Evolutionary conservation across 148 eudicot genomes (phyloP).

Genomic region (Tetragonia tetragonoides): DNA sequence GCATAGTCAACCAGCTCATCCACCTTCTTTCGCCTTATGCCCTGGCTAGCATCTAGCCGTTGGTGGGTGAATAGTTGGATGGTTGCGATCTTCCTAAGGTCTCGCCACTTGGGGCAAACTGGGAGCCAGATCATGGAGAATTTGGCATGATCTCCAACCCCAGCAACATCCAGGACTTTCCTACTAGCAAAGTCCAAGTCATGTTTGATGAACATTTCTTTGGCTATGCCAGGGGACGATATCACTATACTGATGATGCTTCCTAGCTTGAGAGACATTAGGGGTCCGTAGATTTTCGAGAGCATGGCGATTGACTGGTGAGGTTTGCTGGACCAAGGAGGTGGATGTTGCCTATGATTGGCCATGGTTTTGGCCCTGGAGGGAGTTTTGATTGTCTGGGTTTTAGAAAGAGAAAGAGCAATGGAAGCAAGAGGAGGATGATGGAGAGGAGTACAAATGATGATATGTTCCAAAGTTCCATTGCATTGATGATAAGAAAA

Average conservation of each 20-base stretch:
- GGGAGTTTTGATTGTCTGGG: conserved; percentile 25
- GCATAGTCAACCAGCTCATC: conserved; percentile 24
- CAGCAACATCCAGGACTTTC: not conserved
- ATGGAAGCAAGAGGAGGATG: not conserved
- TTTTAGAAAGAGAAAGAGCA: not conserved
- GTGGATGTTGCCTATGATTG: conserved; percentile 44
- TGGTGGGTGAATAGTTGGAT: conserved; percentile 27
- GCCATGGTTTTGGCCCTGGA: conserved; percentile 49
- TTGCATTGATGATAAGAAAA: not conserved
- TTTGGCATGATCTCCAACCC: conserved; percentile 15
- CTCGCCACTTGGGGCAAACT: conserved; percentile 21
- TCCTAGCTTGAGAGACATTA: conserved; percentile 50
- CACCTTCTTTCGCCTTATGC: conserved; percentile 29
- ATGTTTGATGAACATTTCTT: conserved; percentile 24
- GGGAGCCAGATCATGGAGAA: conserved; percentile 28
- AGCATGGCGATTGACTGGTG: conserved; percentile 37
- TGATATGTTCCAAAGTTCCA: conserved; percentile 13
- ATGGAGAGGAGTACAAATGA: not conserved
- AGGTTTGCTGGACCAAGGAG: conserved; percentile 36
- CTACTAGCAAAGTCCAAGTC: conserved; percentile 28
- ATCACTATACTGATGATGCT: conserved; percentile 33
- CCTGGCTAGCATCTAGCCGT: conserved; percentile 22
- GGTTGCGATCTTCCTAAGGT: conserved; percentile 19
- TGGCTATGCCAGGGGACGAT: conserved; percentile 36
- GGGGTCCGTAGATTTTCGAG: conserved; percentile 37